Conservation (phyloP, 495 filamentous ascomycete species). For the Aspergillus affinis region DNA sequence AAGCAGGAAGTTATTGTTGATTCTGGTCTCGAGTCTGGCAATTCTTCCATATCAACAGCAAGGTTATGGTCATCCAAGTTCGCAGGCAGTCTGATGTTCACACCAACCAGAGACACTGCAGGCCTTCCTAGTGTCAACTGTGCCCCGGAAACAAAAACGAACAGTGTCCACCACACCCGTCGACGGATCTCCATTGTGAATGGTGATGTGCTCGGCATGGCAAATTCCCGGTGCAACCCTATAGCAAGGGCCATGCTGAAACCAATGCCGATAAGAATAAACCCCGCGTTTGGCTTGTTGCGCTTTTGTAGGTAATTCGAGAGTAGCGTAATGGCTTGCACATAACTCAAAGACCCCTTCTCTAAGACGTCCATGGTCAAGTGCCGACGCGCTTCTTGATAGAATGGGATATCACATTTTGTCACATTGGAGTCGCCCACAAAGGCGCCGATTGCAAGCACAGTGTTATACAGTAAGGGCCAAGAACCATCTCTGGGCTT, state of each 20-base stretch:
- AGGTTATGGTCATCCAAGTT: conserved; percentile 26
- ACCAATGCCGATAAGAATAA: conserved; percentile 24
- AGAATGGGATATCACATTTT: conserved; percentile 17
- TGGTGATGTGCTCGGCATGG: conserved; percentile 25
- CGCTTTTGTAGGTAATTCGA: conserved; percentile 25
- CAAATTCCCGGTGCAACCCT: conserved; percentile 24
- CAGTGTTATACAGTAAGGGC: conserved; percentile 22
- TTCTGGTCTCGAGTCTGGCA: conserved; percentile 14
- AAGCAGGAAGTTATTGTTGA: conserved; percentile 24
- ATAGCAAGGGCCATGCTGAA: conserved; percentile 26
- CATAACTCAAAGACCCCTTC: conserved; percentile 24
- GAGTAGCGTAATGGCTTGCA: conserved; percentile 21
- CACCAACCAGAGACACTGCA: conserved; percentile 21
- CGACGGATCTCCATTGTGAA: conserved; percentile 37
- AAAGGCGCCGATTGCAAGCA: conserved; percentile 23
- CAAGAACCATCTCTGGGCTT: conserved; percentile 22
- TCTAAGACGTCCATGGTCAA: conserved; percentile 23
- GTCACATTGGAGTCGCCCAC: conserved; percentile 22
- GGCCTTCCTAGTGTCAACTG: conserved; percentile 23
- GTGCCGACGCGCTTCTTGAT: conserved; percentile 20
- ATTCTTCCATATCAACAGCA: conserved; percentile 24
- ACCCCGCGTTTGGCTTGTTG: conserved; percentile 24
- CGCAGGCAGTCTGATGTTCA: conserved; percentile 22
- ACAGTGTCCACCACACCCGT: conserved; percentile 38
- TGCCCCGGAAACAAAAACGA: conserved; percentile 23